Base-by-base conservation (phyloP, 2,329 filamentous ascomycete species). In the Arthroderma sp. region DNA sequence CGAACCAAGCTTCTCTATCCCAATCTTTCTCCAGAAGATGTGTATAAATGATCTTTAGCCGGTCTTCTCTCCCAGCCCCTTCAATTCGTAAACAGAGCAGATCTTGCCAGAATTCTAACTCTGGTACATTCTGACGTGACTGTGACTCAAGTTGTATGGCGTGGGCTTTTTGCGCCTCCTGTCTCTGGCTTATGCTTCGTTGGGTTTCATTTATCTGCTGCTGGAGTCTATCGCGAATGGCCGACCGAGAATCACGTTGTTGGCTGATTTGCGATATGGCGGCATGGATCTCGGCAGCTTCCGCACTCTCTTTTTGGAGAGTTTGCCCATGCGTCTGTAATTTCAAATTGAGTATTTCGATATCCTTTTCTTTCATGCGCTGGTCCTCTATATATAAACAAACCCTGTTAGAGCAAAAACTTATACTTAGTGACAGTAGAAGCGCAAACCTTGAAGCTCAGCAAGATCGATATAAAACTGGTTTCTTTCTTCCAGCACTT, bases 21-120 rank as follows among this genome's bases (percentile, higher is more conserved):
- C 88, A 91, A 68, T 93, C 85, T 66, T 83, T 82, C 74, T 95
- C 89, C 67, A 94, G 84, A 49, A 97, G 77, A 70, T 94, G 88
- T 28, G 83, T 87, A 68, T 89, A 98, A 1, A 93, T 81, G 70
- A 98, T 95, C 71, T 91, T 91, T 64, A 98, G 77, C 25, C 87
- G 81, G 72, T 96, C 91, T 61, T 88, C 84, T 67, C 82, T 81
- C 1, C 88, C 91, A 0, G 88, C 87, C 1, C 91, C 91, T 68
- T 97, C 91, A 67, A 98, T 94, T 60, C 86, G 79, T 68, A 97
- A 72, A 59, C 91, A 91, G 59, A 98, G 76, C 68, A 91, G 93
- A 56, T 86, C 86, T 70, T 95, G 87, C 93, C 93, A 98, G 69
- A 97, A 97, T 64, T 91, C 87, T 49, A 98, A 79, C 75, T 98